Base-by-base conservation (phyloP, 2,329 filamentous ascomycete species). In the Exophiala bonariae region DNA sequence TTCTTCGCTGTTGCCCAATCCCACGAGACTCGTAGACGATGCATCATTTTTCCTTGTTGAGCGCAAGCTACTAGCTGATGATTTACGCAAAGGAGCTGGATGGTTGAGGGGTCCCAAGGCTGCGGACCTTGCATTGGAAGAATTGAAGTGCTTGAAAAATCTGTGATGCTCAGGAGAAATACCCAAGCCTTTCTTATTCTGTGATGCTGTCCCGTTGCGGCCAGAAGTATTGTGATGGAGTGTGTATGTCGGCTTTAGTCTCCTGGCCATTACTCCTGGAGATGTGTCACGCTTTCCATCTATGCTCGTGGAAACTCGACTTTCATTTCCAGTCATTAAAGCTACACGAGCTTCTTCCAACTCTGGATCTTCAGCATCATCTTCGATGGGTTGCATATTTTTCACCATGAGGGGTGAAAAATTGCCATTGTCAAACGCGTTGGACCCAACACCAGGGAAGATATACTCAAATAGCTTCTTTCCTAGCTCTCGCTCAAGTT, bases 401-500 rank as follows among this genome's bases (percentile, higher is more conserved):
- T 70, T 68, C 63, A 77, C 72, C 66, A 75, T 69, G 50, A 78
- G 72, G 23, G 76, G 75, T 13, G 75, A 77, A 55, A 77, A 76
- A 3, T 70, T 69, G 14, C 71, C 70, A 42, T 65, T 67, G 49
- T 76, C 75, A 43, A 73, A 75, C 1, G 69, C 72, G 54, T 70
- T 64, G 66, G 79, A 69, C 66, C 84, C 84, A 58, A 88, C 81
- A 9, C 87, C 89, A 0, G 93, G 95, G 74, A 99, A 99, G 59
- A 99, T 89, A 68, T 99, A 99, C 69, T 96, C 91, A 58, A 99
- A 96, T 2, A 99, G 75, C 58, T 86, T 89, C 71, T 95, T 92
- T 35, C 91, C 92, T 39, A 96, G 85, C 59, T 97, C 91, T 28
- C 85, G 86, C 68, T 99, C 93, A 28, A 99, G 76, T 65, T 99